These are phyloP conservation scores for Chalciporus sphaerocephalus DNA, from an alignment of 768 basidiomycete species.

Conservation along the genomic window DNA sequence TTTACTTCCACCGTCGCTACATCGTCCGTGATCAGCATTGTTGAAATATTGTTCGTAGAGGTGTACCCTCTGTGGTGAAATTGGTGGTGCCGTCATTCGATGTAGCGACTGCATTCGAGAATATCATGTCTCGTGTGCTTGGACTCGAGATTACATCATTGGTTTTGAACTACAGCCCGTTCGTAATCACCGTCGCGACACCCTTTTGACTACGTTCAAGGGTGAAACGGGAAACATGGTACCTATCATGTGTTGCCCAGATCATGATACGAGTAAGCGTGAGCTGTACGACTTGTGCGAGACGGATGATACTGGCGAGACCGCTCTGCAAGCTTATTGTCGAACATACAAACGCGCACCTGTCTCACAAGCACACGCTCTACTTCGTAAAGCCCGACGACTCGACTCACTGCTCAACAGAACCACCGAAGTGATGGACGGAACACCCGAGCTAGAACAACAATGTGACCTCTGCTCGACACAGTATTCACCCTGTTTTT, in stretches of 20 bases:
- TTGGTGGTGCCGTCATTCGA: constrained; percentile 73
- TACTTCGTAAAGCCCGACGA: constrained; percentile 84
- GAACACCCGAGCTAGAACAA: constrained; percentile 26
- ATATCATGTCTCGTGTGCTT: constrained; percentile 90
- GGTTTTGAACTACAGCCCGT: constrained; percentile 91
- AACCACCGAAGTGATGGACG: constrained; percentile 33
- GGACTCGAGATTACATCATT: constrained; percentile 77
- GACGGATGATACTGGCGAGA: constrained; percentile 78
- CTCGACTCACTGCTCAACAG: constrained; percentile 67
- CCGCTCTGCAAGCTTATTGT: constrained; percentile 85
- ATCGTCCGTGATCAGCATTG: background rate
- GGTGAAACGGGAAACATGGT: constrained; percentile 76
- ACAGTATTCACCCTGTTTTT: constrained; percentile 73
- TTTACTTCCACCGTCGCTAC: constrained; percentile 10
- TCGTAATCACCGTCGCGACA: constrained; percentile 71
- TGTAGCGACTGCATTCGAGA: constrained; percentile 80
- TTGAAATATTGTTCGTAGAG: constrained; percentile 44
- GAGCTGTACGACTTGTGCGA: constrained; percentile 83
- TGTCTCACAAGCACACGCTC: constrained; percentile 68
- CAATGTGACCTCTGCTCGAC: constrained; percentile 61
- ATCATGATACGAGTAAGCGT: constrained; percentile 61
- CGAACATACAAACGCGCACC: constrained; percentile 79
- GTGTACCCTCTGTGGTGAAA: constrained; percentile 70
- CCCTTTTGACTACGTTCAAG: constrained; percentile 66
- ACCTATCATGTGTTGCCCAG: constrained; percentile 72